Conservation (phyloP, 140 eudicot species). For the Flaveria floridana region DNA sequence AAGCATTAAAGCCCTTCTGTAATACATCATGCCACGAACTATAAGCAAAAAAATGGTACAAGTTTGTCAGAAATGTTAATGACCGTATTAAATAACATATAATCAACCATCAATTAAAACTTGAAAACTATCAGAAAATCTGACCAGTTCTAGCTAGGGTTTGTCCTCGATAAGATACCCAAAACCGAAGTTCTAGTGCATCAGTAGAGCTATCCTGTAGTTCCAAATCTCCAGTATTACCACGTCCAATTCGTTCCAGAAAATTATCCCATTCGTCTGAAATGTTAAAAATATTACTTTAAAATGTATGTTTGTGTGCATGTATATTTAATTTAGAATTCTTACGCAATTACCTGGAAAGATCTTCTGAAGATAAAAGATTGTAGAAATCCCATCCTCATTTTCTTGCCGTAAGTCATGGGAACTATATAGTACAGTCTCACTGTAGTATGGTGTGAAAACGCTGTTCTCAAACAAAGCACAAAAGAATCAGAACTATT, state of each 20-base stretch:
- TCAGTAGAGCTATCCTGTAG: constrained; percentile 69
- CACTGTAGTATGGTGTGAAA: constrained; percentile 98
- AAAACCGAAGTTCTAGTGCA: constrained; percentile 86
- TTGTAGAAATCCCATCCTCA: constrained; percentile 92
- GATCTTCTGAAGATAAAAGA: constrained; percentile 95
- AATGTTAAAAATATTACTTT: constrained; percentile 9
- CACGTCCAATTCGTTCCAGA: constrained; percentile 79
- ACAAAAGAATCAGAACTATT: constrained; percentile 20
- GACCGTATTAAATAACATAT: neutral
- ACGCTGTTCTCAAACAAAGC: constrained; percentile 56
- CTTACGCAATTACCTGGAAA: constrained; percentile 63
- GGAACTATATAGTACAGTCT: constrained; percentile 86
- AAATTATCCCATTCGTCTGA: constrained; percentile 96
- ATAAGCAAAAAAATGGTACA: constrained; percentile 27
- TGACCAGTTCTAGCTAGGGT: constrained; percentile 94
- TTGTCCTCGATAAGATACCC: constrained; percentile 98
- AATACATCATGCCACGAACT: constrained; percentile 99
- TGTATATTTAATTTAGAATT: neutral
- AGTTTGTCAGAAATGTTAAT: constrained; percentile 15
- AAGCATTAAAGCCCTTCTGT: constrained; percentile 94
- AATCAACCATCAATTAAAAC: neutral
- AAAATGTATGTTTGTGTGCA: neutral
- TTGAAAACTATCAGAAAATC: constrained; percentile 12
- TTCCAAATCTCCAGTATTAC: constrained; percentile 64
- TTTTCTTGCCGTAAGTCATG: constrained; percentile 77